A percentile compares a stretch with the other conserved stretches of the same genome.
These are phyloP conservation scores for Friedmanniomyces endolithicus DNA, from an alignment of 495 filamentous ascomycete genomes.

Conservation along the genomic window DNA sequence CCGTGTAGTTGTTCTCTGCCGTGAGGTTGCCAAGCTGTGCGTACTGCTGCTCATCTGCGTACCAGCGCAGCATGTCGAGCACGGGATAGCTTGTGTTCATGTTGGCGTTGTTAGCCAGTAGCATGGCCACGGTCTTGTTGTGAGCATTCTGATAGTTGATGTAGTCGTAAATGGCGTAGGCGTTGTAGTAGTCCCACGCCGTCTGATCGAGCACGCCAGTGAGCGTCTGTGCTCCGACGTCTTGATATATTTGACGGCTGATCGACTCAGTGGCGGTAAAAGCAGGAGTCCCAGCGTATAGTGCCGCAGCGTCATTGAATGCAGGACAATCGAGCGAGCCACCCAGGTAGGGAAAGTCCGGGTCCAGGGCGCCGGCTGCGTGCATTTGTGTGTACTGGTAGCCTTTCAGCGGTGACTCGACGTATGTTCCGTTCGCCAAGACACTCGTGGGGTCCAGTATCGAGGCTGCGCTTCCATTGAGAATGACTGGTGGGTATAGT, in stretches of 20 bases:
- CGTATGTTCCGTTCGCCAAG: constrained; percentile 46
- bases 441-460: constrained; percentile 26
- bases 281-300: constrained; percentile 33
- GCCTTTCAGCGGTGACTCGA: constrained; percentile 48
- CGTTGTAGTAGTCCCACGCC: constrained; percentile 41
- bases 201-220: constrained; percentile 25
- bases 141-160: constrained; percentile 58
- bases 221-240: constrained; percentile 27
- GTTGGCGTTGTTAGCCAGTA: constrained; percentile 1
- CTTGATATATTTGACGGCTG: constrained; percentile 40
- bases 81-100: constrained; percentile 32
- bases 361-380: constrained; percentile 38
- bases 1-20: constrained; percentile 3
- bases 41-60: constrained; percentile 52
- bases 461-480: constrained; percentile 32
- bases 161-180: constrained; percentile 55
- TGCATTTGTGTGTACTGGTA: constrained; percentile 62
- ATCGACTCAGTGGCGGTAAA: constrained; percentile 30
- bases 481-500: constrained; percentile 56
- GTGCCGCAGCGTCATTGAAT: constrained; percentile 28
- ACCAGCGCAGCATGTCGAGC: constrained; percentile 39
- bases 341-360: constrained; percentile 43
- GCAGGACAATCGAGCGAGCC: constrained; percentile 45
- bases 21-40: constrained; percentile 7
- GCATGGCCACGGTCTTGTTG: constrained; percentile 42